These are phyloP conservation scores for Amoebophrya sp. DNA, from an alignment of 169 alveolate species.

Conservation along the genomic window DNA sequence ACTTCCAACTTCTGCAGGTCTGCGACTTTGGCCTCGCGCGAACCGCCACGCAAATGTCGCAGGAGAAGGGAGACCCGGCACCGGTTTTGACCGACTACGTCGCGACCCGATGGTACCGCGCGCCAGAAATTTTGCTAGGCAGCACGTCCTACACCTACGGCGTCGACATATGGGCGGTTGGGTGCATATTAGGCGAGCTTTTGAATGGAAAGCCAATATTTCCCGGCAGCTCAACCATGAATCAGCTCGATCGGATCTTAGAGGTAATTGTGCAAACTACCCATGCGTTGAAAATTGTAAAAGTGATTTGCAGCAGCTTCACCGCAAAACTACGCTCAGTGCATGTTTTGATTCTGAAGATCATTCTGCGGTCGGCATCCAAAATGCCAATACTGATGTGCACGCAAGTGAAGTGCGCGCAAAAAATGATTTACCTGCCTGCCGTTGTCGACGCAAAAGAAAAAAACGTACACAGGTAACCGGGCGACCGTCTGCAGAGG, in stretches of 20 bases:
- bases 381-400: too few species aligned
- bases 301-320: too few species aligned
- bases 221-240: constrained; percentile 90
- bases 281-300: too few species aligned
- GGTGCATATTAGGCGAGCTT: constrained; percentile 91
- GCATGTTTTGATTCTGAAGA: too few species aligned
- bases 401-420: too few species aligned
- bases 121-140: not conserved
- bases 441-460: too few species aligned
- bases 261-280: not conserved
- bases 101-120: constrained; percentile 49
- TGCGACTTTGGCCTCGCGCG: not conserved
- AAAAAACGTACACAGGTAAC: constrained; percentile 73
- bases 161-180: constrained; percentile 96
- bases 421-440: too few species aligned
- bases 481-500: constrained; percentile 72
- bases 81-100: constrained; percentile 45
- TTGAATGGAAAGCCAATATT: constrained; percentile 85
- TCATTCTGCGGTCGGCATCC: too few species aligned
- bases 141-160: constrained; percentile 68
- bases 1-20: not conserved
- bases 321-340: too few species aligned
- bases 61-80: not conserved
- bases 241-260: constrained; percentile 73
- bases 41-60: not conserved